Conservation (phyloP, 1,139 yeast genomes). For the Suhomyces wounanorum region DNA sequence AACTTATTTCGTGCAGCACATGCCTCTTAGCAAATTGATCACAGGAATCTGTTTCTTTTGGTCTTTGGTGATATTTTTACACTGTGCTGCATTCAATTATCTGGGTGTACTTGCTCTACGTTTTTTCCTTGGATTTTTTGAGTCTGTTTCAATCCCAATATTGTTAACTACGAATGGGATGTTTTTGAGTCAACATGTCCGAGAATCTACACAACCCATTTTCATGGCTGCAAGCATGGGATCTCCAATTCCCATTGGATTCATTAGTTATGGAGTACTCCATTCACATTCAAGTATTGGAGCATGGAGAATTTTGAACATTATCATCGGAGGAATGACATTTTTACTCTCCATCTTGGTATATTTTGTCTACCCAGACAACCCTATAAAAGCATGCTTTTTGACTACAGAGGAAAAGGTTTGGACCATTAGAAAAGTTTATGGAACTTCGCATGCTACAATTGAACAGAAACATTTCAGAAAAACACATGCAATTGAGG, state of each 20-base stretch:
- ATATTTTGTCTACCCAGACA: slow-evolving; percentile 43
- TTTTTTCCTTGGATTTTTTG: slow-evolving; percentile 50
- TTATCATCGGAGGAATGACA: slow-evolving; percentile 47
- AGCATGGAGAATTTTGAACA: slow-evolving; percentile 41
- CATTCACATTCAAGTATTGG: slow-evolving; percentile 28
- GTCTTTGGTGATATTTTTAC: slow-evolving; percentile 41
- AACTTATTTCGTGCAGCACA: slow-evolving; percentile 32
- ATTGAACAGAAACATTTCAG: slow-evolving; percentile 49
- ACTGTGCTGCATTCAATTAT: slow-evolving; percentile 40
- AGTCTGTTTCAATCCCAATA: slow-evolving; percentile 42
- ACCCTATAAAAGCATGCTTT: slow-evolving; percentile 42
- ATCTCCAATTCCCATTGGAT: slow-evolving; percentile 45
- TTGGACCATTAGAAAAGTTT: slow-evolving; percentile 47
- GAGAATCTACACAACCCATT: slow-evolving; percentile 43
- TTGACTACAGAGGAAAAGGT: slow-evolving; percentile 42
- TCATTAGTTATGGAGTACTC: slow-evolving; percentile 47
- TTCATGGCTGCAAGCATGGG: slow-evolving; percentile 49
- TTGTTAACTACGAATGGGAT: slow-evolving; percentile 44
- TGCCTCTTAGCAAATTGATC: slow-evolving; percentile 36
- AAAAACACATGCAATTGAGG: slow-evolving; percentile 44
- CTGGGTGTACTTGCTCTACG: slow-evolving; percentile 43
- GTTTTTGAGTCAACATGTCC: slow-evolving; percentile 43
- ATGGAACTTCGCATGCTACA: slow-evolving; percentile 39
- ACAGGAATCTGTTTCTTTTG: slow-evolving; percentile 33
- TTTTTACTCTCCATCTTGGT: slow-evolving; percentile 31